Evolutionary conservation across 495 filamentous ascomycete species (phyloP).

Genomic region (Lophium mytilinum): DNA sequence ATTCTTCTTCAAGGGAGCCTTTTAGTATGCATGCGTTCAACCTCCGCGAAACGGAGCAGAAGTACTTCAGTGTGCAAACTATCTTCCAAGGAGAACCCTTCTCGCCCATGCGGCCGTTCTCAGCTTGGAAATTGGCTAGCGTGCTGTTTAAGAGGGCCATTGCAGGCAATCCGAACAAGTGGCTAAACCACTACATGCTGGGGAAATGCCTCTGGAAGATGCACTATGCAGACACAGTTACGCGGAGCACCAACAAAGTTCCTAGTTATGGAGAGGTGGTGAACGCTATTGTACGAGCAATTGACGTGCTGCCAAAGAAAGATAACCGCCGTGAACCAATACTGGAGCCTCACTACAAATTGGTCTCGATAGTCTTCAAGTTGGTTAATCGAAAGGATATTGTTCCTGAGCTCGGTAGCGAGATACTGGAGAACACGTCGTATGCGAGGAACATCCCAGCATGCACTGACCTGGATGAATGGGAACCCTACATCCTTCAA

Average conservation of each 20-base stretch:
- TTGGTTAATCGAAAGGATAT: slow-evolving; percentile 45
- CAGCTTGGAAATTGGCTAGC: slow-evolving; percentile 79
- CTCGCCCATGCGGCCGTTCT: slow-evolving; percentile 60
- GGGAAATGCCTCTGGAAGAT: slow-evolving; percentile 97
- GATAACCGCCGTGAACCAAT: slow-evolving; percentile 74
- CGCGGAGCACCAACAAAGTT: slow-evolving; percentile 2
- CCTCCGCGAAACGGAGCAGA: slow-evolving; percentile 52
- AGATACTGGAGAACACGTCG: slow-evolving; percentile 46
- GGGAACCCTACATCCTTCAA: slow-evolving; percentile 67
- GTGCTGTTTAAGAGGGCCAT: slow-evolving; percentile 71
- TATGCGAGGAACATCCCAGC: slow-evolving; percentile 46
- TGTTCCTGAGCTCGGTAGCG: slow-evolving; percentile 43
- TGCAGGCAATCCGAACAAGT: slow-evolving; percentile 64
- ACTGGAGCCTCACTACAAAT: slow-evolving; percentile 93
- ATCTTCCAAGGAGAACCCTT: slow-evolving; percentile 71
- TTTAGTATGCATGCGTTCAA: slow-evolving; percentile 67
- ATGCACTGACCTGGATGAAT: slow-evolving; percentile 50
- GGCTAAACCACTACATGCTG: slow-evolving; percentile 84
- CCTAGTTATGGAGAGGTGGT: slow-evolving; percentile 51
- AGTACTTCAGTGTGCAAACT: slow-evolving; percentile 61
- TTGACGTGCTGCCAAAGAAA: slow-evolving; percentile 72
- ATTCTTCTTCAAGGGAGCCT: slow-evolving; percentile 82
- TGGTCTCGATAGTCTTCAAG: slow-evolving; percentile 80
- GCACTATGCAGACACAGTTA: slow-evolving; percentile 50
- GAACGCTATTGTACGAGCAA: slow-evolving; percentile 61